phyloP scores from a whole-genome alignment of 768 basidiomycete species.

The Plicaturopsis crispa region DNA sequence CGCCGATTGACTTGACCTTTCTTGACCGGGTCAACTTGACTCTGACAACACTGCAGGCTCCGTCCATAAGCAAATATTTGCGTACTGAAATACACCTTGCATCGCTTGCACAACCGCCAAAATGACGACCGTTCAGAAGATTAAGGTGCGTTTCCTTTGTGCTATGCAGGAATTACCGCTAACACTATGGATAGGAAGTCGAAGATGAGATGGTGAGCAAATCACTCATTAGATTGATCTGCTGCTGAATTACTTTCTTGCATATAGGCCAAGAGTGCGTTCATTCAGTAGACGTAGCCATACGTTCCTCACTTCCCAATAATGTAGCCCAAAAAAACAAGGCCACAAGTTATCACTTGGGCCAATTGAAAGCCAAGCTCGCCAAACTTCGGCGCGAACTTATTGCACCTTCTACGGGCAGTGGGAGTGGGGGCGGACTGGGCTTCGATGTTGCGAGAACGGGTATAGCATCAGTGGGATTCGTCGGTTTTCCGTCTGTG shows the following conservation, averaged over 20 bases:
- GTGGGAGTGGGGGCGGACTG: slow-evolving; percentile 83
- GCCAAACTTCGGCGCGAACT: slow-evolving; percentile 95
- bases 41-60: too few species aligned
- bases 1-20: too few species aligned
- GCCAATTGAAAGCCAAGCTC: slow-evolving; percentile 96
- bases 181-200: slow-evolving; percentile 53
- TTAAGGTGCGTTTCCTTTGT: slow-evolving; percentile 46
- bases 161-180: slow-evolving; percentile 10
- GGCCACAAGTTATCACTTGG: slow-evolving; percentile 93
- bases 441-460: slow-evolving; percentile 99
- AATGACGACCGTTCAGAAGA: slow-evolving; percentile 91
- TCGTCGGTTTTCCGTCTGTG: slow-evolving; percentile 89
- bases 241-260: slow-evolving; percentile 16
- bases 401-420: slow-evolving; percentile 64
- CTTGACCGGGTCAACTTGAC: too few species aligned
- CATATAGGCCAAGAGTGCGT: slow-evolving; percentile 71
- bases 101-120: slow-evolving; percentile 20
- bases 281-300: slow-evolving; percentile 4
- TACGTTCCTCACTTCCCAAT: slow-evolving; percentile 8
- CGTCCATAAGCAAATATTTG: too few species aligned
- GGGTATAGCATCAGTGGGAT: slow-evolving; percentile 95
- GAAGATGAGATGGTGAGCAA: slow-evolving; percentile 91
- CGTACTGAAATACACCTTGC: slow-evolving; percentile 8
- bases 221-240: slow-evolving; percentile 8
- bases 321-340: slow-evolving; percentile 88